Base-by-base conservation (phyloP, 1,139 yeast species). In the Blastobotrys buckinghamii region DNA sequence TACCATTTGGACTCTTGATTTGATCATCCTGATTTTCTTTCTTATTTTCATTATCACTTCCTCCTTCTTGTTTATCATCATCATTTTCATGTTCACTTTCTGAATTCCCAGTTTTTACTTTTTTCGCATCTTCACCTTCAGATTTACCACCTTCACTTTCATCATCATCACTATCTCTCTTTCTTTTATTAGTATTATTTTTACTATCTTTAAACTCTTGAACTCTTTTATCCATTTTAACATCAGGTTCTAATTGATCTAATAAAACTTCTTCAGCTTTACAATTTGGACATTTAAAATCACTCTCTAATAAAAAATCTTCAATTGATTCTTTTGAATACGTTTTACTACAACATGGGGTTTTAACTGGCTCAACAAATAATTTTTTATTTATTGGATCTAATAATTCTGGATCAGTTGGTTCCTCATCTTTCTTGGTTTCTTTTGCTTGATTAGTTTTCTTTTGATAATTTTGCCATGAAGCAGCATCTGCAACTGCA, bases 271-370 rank as follows among this genome's bases (percentile, higher is more conserved):
- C 96, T 29, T 79, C 81, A 16, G 76, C 75, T 8, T 76, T 79
- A 70, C 98, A 92, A 54, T 81, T 82, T 9, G 97, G 97, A 68
- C 98, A 92, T 43, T 79, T 81, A 69, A 92, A 92, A 62, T 92
- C 97, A 50, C 81, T 78, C 39, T 87, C 96, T 50, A 92, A 75
- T 39, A 92, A 69, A 3, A 77, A 67, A 58, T 82, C 84, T 62
- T 92, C 97, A 54, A 92, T 81, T 53, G 76, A 69, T 6, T 69
- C 71, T 50, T 80, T 77, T 13, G 94, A 78, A 53, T 78, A 80
- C 0, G 75, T 65, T 45, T 71, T 76, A 19, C 72, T 68, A 64
- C 98, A 92, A 63, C 96, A 87, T 39, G 95, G 94, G 0, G 96
- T 89, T 66, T 74, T 79, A n/a, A 85, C 94, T 0, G 97, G 96